These are phyloP conservation scores for Linnemannia zychae DNA, from an alignment of 192 early-diverging fungal species.

Conservation along the genomic window DNA sequence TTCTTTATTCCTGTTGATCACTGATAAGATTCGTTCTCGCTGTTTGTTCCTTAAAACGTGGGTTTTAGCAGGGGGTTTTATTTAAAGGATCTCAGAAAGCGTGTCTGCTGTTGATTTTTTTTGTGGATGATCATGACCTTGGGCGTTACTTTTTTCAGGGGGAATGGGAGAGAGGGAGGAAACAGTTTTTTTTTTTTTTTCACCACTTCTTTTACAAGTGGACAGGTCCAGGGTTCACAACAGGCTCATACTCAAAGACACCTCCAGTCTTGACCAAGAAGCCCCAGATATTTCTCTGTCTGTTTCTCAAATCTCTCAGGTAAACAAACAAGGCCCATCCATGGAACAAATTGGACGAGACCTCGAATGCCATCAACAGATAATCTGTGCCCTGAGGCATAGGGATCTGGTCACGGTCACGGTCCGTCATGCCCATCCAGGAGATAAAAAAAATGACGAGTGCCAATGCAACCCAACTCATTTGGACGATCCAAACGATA, in stretches of 20 bases:
- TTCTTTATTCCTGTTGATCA: too few species aligned
- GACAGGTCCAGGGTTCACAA: background rate
- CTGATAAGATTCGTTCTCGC: background rate
- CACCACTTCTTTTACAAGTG: background rate
- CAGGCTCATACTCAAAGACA: constrained; percentile 15
- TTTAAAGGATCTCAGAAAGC: too few species aligned
- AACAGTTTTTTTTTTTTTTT: too few species aligned
- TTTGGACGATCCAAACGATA: background rate
- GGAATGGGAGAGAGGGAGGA: too few species aligned
- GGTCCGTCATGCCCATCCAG: background rate
- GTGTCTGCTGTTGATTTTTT: too few species aligned
- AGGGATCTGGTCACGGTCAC: background rate
- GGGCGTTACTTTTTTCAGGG: too few species aligned
- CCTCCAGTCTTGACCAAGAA: constrained; percentile 7
- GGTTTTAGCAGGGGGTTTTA: too few species aligned
- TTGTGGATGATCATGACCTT: too few species aligned
- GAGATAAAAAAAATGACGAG: background rate
- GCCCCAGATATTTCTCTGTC: constrained; percentile 12
- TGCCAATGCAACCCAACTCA: background rate
- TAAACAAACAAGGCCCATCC: constrained; percentile 17
- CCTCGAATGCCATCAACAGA: background rate
- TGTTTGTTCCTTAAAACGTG: too few species aligned
- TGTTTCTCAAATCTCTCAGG: constrained; percentile 7
- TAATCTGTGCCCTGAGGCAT: background rate
- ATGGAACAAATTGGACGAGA: background rate